Evolutionary conservation across 345 rosid genomes (phyloP).

Genomic region (Salix exigua): DNA sequence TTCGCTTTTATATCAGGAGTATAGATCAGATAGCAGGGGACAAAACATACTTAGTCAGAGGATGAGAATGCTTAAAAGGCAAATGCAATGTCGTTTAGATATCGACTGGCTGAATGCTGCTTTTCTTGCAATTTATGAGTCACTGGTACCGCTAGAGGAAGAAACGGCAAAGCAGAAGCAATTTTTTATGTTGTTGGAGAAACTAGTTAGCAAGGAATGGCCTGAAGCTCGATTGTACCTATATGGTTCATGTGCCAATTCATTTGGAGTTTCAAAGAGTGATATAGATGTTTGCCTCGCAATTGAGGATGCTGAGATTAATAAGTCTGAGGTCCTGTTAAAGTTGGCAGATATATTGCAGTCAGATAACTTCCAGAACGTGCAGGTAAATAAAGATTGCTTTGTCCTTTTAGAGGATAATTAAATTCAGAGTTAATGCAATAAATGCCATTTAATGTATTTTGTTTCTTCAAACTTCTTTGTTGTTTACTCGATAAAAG

Average conservation of each 20-base stretch:
- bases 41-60: conserved; percentile 59
- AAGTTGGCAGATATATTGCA: conserved; percentile 82
- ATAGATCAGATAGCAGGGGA: conserved; percentile 78
- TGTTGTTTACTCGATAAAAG: background rate
- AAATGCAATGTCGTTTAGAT: conserved; percentile 56
- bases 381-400: conserved; percentile 57
- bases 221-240: conserved; percentile 76
- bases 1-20: conserved; percentile 50
- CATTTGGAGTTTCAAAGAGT: conserved; percentile 87
- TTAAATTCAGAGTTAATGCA: background rate
- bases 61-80: conserved; percentile 53
- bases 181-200: conserved; percentile 57
- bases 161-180: conserved; percentile 83
- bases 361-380: conserved; percentile 80
- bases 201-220: conserved; percentile 78
- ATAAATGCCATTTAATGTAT: background rate
- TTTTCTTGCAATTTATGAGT: conserved; percentile 63
- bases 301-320: conserved; percentile 45
- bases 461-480: background rate
- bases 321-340: conserved; percentile 68
- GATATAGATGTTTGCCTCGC: conserved; percentile 95
- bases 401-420: conserved; percentile 8
- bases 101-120: conserved; percentile 51
- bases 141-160: conserved; percentile 73
- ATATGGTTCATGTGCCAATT: conserved; percentile 94